phyloP scores from a whole-genome alignment of 2,329 filamentous ascomycete genomes.

The Teratosphaeria zuluensis region DNA sequence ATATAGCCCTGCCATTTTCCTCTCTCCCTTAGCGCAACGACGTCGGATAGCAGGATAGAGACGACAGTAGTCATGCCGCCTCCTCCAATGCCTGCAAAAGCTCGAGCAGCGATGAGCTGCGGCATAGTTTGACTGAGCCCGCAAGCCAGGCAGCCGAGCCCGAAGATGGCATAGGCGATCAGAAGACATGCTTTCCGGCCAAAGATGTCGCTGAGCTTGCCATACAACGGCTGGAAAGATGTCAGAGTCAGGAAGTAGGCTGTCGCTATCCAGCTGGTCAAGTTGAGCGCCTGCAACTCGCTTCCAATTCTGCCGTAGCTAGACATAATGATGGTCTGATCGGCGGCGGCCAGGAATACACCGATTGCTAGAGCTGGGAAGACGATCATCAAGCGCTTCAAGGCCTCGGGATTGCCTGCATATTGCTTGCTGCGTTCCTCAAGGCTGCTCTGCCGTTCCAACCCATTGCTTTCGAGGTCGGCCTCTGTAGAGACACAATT shows the following conservation, averaged over 20 bases:
- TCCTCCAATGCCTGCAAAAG: conserved; percentile 56
- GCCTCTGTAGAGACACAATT: conserved; percentile 7
- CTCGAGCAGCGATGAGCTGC: conserved; percentile 56
- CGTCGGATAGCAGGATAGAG: conserved; percentile 60
- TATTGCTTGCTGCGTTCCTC: conserved; percentile 27
- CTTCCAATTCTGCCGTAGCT: conserved; percentile 70
- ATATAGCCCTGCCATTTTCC: conserved; percentile 66
- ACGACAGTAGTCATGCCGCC: conserved; percentile 64
- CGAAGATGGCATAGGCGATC: conserved; percentile 55
- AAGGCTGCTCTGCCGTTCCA: conserved; percentile 27
- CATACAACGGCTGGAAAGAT: conserved; percentile 65
- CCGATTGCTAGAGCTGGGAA: conserved; percentile 53
- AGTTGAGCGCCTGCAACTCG: conserved; percentile 63
- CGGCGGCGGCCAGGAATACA: conserved; percentile 62
- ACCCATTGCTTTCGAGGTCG: conserved; percentile 19
- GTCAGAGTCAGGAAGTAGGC: conserved; percentile 65
- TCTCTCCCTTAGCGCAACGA: conserved; percentile 58
- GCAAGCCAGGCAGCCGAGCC: conserved; percentile 53
- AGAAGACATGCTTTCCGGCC: conserved; percentile 57
- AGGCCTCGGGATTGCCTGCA: conserved; percentile 40
- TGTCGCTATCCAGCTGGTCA: conserved; percentile 66
- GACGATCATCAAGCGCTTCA: conserved; percentile 45
- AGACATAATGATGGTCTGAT: conserved; percentile 69
- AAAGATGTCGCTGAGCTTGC: conserved; percentile 62
- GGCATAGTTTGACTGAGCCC: conserved; percentile 54